Base-by-base conservation (phyloP, 331 rosid genomes). In the Ulmus americana region DNA sequence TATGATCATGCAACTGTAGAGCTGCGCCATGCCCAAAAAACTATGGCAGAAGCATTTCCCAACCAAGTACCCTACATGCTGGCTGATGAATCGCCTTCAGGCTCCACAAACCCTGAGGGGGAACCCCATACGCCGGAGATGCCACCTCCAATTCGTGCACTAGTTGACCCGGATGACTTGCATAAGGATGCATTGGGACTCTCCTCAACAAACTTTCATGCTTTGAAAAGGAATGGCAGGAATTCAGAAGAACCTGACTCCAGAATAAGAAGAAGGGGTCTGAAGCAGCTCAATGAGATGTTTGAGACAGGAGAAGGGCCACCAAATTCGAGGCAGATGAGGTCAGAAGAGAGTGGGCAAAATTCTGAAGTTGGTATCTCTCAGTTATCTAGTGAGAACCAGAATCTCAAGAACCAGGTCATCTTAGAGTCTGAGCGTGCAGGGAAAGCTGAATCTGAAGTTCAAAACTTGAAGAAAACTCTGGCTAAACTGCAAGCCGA, bases 1-100 rank as follows among this genome's bases (percentile, higher is more conserved):
- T 95, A 95, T 10, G 97, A 87, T 69, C 90, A 90, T 80, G 99
- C 99, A 67, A 95, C 90, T 45, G 95, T 61, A 47, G 99, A 95
- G 83, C 88, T 95, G 65, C 92, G 90, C 55, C 90, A 90, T 5
- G 99, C 97, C 63, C 97, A 90, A 51, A 86, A 80, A 78, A 83
- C 99, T 75, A 90, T 90, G 84, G 90, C 88, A 67, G 87, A 90
- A 81, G 88, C 85, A 65, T 95, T 90, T 84, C 96, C 95, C 57
- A 83, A 85, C 84, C 83, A 86, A 76, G 77, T 81, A 53, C 83
- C 88, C 46, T 77, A 63, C 68, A 76, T 68, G 63, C 64, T 79
- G 47, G 72, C 71, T 39, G 95, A 95, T 20, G 92, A 94, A 77
- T 79, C 87, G 6, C 81, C 85, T 38, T 81, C 81, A 15, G 72